Percentiles rank a stretch among this genome's conserved stretches.
phyloP scores from a whole-genome alignment of 306 rosid species.

The Carpinus viminea region DNA sequence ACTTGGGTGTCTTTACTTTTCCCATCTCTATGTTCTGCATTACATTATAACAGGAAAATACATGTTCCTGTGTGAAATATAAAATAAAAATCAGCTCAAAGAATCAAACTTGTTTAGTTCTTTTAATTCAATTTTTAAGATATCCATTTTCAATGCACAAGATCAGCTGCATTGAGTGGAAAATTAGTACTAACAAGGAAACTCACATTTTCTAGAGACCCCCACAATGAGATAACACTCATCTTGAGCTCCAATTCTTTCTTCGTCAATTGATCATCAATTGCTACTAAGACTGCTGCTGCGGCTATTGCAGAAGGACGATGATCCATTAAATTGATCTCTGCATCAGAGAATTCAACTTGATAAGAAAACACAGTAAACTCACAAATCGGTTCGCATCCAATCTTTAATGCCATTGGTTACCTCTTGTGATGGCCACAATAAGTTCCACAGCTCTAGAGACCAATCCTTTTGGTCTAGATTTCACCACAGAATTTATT shows the following conservation, averaged over 20 bases:
- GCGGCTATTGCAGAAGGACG: slow-evolving; percentile 77
- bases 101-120: slow-evolving; percentile 13
- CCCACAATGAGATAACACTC: slow-evolving; percentile 50
- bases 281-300: slow-evolving; percentile 70
- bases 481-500: slow-evolving; percentile 48
- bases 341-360: slow-evolving; percentile 37
- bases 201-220: slow-evolving; percentile 69
- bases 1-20: slow-evolving; percentile 54
- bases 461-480: slow-evolving; percentile 43
- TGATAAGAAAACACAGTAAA: slow-evolving; percentile 11
- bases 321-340: slow-evolving; percentile 56
- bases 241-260: slow-evolving; percentile 51
- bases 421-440: slow-evolving; percentile 63
- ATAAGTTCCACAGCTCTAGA: slow-evolving; percentile 53
- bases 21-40: slow-evolving; percentile 54
- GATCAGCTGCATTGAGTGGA: background rate
- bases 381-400: background rate
- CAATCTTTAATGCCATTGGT: background rate
- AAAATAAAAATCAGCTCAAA: slow-evolving; percentile 10
- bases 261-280: slow-evolving; percentile 51
- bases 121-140: background rate
- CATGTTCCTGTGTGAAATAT: slow-evolving; percentile 57
- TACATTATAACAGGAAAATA: slow-evolving; percentile 60
- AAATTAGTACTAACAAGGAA: background rate
- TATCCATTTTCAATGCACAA: background rate